These are phyloP conservation scores for Exophiala aquamarina DNA, from an alignment of 2,329 filamentous ascomycete species.

Conservation along the genomic window DNA sequence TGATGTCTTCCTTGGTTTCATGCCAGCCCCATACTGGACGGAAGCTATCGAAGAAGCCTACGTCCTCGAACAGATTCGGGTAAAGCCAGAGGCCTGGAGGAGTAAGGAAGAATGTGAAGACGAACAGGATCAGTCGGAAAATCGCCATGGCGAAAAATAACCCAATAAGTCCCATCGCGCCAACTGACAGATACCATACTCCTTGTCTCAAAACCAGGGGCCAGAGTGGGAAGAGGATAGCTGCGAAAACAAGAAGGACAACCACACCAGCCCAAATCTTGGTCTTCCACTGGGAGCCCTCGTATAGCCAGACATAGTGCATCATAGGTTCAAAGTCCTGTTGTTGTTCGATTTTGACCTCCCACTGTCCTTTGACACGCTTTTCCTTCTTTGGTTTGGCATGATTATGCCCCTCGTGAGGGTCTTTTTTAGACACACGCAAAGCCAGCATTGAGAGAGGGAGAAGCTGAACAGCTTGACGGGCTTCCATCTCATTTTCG, in stretches of 20 bases:
- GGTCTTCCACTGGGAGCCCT: constrained; percentile 89
- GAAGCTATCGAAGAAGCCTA: constrained; percentile 97
- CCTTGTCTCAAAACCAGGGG: constrained; percentile 85
- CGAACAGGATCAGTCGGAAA: constrained; percentile 91
- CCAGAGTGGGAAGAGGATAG: constrained; percentile 97
- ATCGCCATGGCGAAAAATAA: constrained; percentile 98
- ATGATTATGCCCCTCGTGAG: constrained; percentile 72
- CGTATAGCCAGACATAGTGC: constrained; percentile 97
- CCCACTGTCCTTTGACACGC: constrained; percentile 94
- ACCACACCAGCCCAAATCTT: constrained; percentile 87
- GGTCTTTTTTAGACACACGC: constrained; percentile 79
- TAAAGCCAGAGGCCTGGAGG: constrained; percentile 96
- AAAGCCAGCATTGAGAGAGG: constrained; percentile 92
- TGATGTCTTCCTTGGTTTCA: constrained; percentile 61
- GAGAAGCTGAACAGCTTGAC: constrained; percentile 92
- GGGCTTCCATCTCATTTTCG: constrained; percentile 81
- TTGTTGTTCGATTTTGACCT: constrained; percentile 90
- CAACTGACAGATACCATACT: constrained; percentile 97
- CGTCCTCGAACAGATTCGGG: constrained; percentile 96
- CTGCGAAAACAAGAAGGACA: constrained; percentile 76
- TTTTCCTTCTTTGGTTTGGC: constrained; percentile 71
- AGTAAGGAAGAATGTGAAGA: constrained; percentile 80
- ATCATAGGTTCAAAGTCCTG: constrained; percentile 71
- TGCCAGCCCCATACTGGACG: constrained; percentile 97
- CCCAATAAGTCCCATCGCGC: constrained; percentile 82